Percentiles rank a stretch among this genome's conserved stretches.
Evolutionary conservation across 73 alveolate genomes (phyloP).

Genomic region (Symbiodinium pilosum): DNA sequence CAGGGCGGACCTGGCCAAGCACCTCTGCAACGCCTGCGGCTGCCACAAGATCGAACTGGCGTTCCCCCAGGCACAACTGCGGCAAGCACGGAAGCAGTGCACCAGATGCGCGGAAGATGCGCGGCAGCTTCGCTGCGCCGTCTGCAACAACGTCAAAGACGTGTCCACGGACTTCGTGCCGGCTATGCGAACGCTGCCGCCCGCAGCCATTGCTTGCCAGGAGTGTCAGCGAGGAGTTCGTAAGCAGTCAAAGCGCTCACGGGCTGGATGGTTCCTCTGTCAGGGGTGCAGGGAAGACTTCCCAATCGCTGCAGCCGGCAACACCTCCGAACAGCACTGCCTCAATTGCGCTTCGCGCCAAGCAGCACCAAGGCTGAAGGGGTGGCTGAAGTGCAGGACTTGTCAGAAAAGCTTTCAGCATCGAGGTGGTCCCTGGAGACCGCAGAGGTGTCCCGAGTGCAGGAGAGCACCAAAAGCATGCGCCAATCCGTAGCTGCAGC

Average conservation of each 20-base stretch:
- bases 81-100: constrained; percentile 10
- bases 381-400: too few relatives aligned
- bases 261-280: neutral
- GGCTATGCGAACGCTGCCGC: constrained; percentile 4
- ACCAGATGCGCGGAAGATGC: neutral
- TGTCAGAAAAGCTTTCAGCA: too few relatives aligned
- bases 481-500: too few relatives aligned
- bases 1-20: neutral
- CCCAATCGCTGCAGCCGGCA: neutral
- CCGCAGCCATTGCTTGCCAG: neutral
- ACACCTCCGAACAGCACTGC: neutral
- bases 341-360: constrained; percentile 17
- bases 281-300: neutral
- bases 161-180: neutral
- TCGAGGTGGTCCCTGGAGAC: too few relatives aligned
- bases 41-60: neutral
- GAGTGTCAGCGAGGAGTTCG: neutral
- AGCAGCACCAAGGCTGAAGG: too few relatives aligned
- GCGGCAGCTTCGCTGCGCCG: neutral
- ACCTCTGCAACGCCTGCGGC: neutral
- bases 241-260: too few relatives aligned
- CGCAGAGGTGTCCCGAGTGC: too few relatives aligned
- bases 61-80: constrained; percentile 26
- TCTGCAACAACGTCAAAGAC: neutral
- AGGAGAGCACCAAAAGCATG: too few relatives aligned